Conservation (phyloP, 2,329 filamentous ascomycete species). For the Exophiala oligosperma region DNA sequence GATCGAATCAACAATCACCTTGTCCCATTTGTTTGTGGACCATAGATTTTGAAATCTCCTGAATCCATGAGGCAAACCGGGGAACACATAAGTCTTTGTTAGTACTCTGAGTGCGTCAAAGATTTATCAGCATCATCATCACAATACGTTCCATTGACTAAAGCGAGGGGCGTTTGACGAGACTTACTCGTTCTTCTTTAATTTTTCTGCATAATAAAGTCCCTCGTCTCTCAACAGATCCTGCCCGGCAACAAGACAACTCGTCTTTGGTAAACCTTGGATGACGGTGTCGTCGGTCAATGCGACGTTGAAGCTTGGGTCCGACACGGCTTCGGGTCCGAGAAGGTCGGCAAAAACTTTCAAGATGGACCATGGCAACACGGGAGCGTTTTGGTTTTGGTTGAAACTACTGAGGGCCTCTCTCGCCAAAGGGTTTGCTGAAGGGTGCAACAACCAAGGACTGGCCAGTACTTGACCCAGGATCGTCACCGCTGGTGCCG, state of each 20-base stretch:
- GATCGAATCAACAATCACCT: not conserved
- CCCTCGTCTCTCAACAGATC: not conserved
- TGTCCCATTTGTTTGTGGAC: not conserved
- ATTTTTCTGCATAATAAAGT: not conserved
- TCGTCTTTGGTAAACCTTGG: not conserved
- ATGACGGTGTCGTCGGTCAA: not conserved
- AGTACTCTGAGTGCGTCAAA: not conserved
- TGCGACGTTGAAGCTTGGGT: not conserved
- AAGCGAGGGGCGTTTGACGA: too few relatives aligned
- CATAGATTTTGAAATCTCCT: not conserved
- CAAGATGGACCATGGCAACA: not conserved
- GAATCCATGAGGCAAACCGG: not conserved
- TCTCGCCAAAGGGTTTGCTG: not conserved
- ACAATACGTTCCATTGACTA: too few relatives aligned
- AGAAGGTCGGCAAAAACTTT: not conserved
- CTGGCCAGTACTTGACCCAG: not conserved
- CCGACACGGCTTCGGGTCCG: not conserved
- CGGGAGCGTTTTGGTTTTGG: not conserved
- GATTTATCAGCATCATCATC: not conserved
- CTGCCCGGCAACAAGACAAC: not conserved
- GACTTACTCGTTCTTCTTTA: not conserved
- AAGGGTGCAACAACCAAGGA: not conserved
- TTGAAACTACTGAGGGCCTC: not conserved
- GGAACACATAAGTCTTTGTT: not conserved
- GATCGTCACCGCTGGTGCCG: not conserved